Base-by-base conservation (phyloP, 1,284 basidiomycete species). In the Tremellales sp. region DNA sequence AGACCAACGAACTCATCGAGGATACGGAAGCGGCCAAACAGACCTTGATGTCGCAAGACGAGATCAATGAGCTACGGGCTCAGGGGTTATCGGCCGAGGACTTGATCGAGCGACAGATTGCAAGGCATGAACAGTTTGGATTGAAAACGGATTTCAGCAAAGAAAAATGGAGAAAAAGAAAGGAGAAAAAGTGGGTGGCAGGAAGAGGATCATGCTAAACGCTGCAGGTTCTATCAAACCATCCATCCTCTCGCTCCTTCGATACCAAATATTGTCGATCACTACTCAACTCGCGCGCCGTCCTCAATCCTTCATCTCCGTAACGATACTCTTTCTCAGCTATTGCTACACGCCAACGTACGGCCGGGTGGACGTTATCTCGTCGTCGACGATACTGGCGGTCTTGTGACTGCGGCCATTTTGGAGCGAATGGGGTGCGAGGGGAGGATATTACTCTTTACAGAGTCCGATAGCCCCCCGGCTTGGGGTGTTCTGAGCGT, bases 141-240 rank as follows among this genome's bases (percentile, higher is more conserved):
- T 76, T 94, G 44, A 97, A 97, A 74, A 95, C 91, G 1, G 93
- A 93, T 71, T 95, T 91, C 68, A 91, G 87, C 70, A 95, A 97
- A 72, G 92, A 95, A 63, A 97, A 97, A 68, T 97, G 95, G 74
- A 85, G 82, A 66, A 92, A 91, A 69, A 78, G 89, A 38, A 97
- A 97, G 71, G 88, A 93, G 72, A 89, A 87, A 54, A 97, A 97
- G 91, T 92, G 65, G 56, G 79, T 71, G 9, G 28, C 14, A 14
- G 13, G 25, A 21, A n/a, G 19, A 19, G 44, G 18, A 24, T 9
- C 28, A 28, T n/a, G 7, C 21, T 40, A 9, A 19, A 24, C 14
- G 9, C 19, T 39, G 18, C 56, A 94, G 88, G 65, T 97, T 90
- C 68, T 83, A 85, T 9, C 93, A 90, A 67, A 80, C 81, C 6